Base-by-base conservation (phyloP, 73 alveolate genomes). In the Tetrahymena borealis region DNA sequence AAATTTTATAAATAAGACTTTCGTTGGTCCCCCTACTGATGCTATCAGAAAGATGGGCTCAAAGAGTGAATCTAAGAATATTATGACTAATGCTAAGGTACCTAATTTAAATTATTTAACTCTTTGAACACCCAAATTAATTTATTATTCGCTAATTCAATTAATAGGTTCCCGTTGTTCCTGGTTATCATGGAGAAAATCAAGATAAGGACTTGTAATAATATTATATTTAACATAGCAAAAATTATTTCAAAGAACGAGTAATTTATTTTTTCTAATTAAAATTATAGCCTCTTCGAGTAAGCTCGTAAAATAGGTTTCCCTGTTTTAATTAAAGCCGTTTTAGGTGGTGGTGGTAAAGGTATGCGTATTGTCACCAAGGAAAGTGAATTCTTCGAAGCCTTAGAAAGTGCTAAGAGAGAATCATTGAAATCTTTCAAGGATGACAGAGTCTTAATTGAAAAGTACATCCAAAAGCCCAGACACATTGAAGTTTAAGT, bases 311-410 rank as follows among this genome's bases (percentile, higher is more conserved):
- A 94, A 85, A 97, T 97, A 32, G 98, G 98, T 28, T 97, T 96
- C 96, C 99, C 99, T 35, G 99, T 97, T 93, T 95, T 97, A 95
- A 94, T 97, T 85, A 97, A 97, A 91, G 99, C 99, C 91, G 96
- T 98, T 20, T 96, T 97, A 78, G 99, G 99, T 15, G 99, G 99
- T 92, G 99, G 99, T 94, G 99, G 99, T 24, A 97, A 97, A 90
- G 99, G 99, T 35, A 97, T 97, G 99, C 94, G 99, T 60, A 97
- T 96, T 38, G 99, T 98, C 33, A 94, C 91, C 91, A 95, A 93
- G 77, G 98, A 94, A 90, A 90, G 92, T 37, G 98, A 97, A 93
- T 96, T 96, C 28, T 33, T 40, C 28, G 98, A 96, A 91, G 98
- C 96, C 11, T 96, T 94, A 95, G 96, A 93, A 91, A 95, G 96